Evolutionary conservation across 2,329 filamentous ascomycete genomes (phyloP).

Genomic region (Xylaria sp.): DNA sequence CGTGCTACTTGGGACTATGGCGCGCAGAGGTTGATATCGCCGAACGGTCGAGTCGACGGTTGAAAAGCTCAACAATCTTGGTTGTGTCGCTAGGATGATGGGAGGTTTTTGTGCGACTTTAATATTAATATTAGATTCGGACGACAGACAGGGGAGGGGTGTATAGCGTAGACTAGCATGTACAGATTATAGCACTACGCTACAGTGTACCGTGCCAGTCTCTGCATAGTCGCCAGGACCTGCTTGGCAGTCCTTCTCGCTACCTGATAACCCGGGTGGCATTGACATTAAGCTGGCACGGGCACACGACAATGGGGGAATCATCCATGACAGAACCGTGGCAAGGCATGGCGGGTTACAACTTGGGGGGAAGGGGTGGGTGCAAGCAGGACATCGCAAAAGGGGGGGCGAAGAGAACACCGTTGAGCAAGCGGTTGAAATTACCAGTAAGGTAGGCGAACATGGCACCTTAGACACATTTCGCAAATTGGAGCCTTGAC

Average conservation of each 20-base stretch:
- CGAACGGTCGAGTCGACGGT: conserved; percentile 39
- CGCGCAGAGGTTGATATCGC: conserved; percentile 38
- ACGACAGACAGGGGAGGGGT: conserved; percentile 40
- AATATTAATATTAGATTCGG: conserved; percentile 45
- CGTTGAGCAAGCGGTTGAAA: conserved; percentile 25
- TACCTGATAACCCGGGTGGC: conserved; percentile 32
- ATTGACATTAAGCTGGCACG: conserved; percentile 41
- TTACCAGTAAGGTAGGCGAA: conserved; percentile 26
- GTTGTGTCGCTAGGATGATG: conserved; percentile 40
- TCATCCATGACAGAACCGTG: conserved; percentile 31
- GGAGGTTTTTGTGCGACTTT: conserved; percentile 47
- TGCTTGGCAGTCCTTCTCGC: conserved; percentile 41
- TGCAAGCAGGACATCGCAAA: conserved; percentile 21
- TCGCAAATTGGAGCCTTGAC: conserved; percentile 20
- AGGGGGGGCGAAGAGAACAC: conserved; percentile 20
- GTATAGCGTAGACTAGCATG: conserved; percentile 29
- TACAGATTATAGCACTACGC: conserved; percentile 21
- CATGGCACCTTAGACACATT: conserved; percentile 28
- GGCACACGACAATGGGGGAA: conserved; percentile 35
- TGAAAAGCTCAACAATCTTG: conserved; percentile 40
- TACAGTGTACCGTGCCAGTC: conserved; percentile 35
- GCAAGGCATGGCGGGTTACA: conserved; percentile 20
- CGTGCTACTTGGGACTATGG: conserved; percentile 38
- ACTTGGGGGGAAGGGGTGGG: conserved; percentile 11
- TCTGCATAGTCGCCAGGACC: conserved; percentile 41